Conservation (phyloP, 495 filamentous ascomycete genomes). For the Podospora pseudoanserina region DNA sequence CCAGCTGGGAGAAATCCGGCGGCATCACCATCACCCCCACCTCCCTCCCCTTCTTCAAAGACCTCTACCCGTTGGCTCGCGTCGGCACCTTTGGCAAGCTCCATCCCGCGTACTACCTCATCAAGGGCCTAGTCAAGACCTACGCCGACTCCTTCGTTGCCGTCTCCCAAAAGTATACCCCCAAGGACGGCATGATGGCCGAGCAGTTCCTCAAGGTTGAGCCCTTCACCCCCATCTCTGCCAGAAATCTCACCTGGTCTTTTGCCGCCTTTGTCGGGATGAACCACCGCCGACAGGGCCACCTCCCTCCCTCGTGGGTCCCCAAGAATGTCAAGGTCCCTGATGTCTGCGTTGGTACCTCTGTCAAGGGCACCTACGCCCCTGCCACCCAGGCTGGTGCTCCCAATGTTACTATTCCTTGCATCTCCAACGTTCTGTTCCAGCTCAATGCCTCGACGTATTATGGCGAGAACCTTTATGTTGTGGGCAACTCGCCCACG, state of each 20-base stretch:
- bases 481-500: constrained; percentile 50
- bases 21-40: constrained; percentile 46
- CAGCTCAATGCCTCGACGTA: constrained; percentile 39
- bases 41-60: constrained; percentile 54
- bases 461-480: constrained; percentile 56
- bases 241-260: constrained; percentile 63
- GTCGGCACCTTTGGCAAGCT: constrained; percentile 25
- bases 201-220: constrained; percentile 56
- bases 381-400: constrained; percentile 46
- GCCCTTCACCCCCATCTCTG: constrained; percentile 50
- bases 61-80: constrained; percentile 43
- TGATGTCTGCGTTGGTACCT: constrained; percentile 46
- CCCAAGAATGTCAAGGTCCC: constrained; percentile 45
- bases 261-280: constrained; percentile 58
- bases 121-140: constrained; percentile 42
- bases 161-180: constrained; percentile 49
- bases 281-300: constrained; percentile 38
- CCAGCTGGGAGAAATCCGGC: constrained; percentile 51
- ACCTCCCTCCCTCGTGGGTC: constrained; percentile 50
- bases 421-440: constrained; percentile 53
- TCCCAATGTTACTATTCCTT: constrained; percentile 45
- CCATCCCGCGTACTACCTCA: constrained; percentile 26
- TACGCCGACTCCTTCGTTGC: constrained; percentile 61
- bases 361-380: constrained; percentile 54
- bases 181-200: constrained; percentile 51